These are phyloP conservation scores for Microthlaspi erraticum DNA, from an alignment of 345 rosid species.

Conservation along the genomic window DNA sequence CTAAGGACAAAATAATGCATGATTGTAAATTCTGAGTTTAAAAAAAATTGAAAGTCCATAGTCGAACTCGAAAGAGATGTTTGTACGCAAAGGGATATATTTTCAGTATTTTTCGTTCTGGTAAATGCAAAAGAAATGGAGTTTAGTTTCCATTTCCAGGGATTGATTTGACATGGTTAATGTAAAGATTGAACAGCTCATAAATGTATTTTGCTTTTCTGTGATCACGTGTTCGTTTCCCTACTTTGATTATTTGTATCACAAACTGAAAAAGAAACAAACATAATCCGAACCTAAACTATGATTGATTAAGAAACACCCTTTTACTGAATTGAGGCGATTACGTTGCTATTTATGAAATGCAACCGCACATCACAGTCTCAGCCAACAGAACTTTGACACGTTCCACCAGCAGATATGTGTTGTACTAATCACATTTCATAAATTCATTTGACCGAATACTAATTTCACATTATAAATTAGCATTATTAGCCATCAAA, in stretches of 20 bases:
- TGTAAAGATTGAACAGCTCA: conserved; percentile 38
- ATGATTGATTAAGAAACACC: neutral
- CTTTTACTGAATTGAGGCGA: neutral
- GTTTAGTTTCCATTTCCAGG: neutral
- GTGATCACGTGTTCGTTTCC: conserved; percentile 34
- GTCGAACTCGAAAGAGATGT: neutral
- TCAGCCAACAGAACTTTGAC: neutral
- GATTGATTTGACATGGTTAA: neutral
- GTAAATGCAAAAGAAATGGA: neutral
- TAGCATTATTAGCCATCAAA: neutral
- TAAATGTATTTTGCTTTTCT: conserved; percentile 26
- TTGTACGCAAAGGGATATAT: too few species aligned
- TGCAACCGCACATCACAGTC: neutral
- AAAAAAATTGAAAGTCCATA: neutral
- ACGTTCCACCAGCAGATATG: conserved; percentile 4
- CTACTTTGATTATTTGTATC: neutral
- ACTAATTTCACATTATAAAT: neutral
- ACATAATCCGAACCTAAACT: neutral
- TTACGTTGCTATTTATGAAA: neutral
- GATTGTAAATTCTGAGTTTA: neutral
- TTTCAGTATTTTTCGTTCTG: too few species aligned
- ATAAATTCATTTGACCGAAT: neutral
- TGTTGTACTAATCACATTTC: conserved; percentile 1
- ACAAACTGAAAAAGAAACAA: too few species aligned
- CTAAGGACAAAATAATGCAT: conserved; percentile 25